Conservation (phyloP, 106 monocot genomes). For the Platanthera zijinensis region DNA sequence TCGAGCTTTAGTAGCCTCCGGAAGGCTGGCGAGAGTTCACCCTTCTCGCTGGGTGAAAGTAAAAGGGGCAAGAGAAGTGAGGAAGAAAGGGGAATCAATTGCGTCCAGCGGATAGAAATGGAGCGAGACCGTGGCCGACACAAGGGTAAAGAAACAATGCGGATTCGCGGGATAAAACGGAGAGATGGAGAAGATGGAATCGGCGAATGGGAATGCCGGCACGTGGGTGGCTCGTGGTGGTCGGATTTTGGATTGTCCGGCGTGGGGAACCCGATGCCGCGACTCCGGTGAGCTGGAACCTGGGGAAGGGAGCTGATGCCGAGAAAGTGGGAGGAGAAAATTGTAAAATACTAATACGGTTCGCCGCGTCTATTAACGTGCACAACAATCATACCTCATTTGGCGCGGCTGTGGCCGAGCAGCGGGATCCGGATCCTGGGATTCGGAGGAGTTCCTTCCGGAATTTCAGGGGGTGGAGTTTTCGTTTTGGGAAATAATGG, state of each 20-base stretch:
- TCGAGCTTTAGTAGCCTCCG: neutral
- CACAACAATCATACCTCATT: no score
- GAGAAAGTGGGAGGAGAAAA: neutral
- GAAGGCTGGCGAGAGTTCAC: no score
- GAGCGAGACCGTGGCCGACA: neutral
- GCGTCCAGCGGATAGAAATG: neutral
- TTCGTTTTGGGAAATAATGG: no score
- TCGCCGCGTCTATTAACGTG: no score
- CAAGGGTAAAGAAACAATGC: neutral
- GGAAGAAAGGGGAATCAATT: neutral
- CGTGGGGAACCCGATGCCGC: neutral
- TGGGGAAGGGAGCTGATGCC: neutral
- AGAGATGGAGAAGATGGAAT: neutral
- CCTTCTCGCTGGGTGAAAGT: no score
- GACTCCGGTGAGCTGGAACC: neutral
- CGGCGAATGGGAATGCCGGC: neutral
- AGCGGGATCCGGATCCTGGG: no score
- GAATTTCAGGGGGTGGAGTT: no score
- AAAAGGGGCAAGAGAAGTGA: no score
- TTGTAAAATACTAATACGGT: neutral
- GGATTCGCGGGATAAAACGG: neutral
- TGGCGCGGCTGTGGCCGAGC: no score
- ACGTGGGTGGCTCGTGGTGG: neutral
- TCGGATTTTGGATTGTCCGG: no score
- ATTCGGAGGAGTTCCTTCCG: no score